These are phyloP conservation scores for Vitis hybrid DNA, from an alignment of 177 flowering plant species.

Conservation along the genomic window DNA sequence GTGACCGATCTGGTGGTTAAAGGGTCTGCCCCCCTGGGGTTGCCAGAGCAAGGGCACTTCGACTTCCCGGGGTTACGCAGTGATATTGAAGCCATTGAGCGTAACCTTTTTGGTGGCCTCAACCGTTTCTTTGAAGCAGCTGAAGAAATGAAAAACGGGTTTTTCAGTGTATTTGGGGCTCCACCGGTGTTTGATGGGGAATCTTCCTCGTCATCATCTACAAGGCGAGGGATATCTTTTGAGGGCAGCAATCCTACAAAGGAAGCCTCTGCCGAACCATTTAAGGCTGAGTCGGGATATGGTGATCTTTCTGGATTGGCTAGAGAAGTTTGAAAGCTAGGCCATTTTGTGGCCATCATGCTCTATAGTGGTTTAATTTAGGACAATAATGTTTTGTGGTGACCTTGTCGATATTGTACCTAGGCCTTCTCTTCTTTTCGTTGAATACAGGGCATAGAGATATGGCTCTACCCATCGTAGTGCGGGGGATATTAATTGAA, in stretches of 20 bases:
- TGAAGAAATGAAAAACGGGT: slow-evolving; percentile 65
- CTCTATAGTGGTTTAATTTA: too few relatives aligned
- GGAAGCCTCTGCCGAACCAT: slow-evolving; percentile 26
- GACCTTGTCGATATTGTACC: too few relatives aligned
- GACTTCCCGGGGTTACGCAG: slow-evolving; percentile 74
- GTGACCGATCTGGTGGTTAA: slow-evolving; percentile 54
- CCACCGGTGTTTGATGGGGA: slow-evolving; percentile 34
- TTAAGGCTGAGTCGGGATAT: slow-evolving; percentile 33
- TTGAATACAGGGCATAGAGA: too few relatives aligned
- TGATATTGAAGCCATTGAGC: slow-evolving; percentile 72
- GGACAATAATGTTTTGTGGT: too few relatives aligned
- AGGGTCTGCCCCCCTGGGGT: slow-evolving; percentile 29
- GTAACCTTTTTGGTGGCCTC: slow-evolving; percentile 47
- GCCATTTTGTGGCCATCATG: too few relatives aligned
- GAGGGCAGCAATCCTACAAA: slow-evolving; percentile 31
- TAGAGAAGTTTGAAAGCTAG: slow-evolving; percentile 57
- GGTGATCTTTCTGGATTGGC: slow-evolving; percentile 66
- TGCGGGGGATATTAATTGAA: too few relatives aligned
- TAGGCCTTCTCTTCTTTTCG: too few relatives aligned
- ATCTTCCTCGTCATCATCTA: slow-evolving; percentile 30
- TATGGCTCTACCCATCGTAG: too few relatives aligned
- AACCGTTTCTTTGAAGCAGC: slow-evolving; percentile 70
- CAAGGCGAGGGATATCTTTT: slow-evolving; percentile 38
- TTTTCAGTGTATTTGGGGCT: slow-evolving; percentile 46
- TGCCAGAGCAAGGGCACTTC: slow-evolving; percentile 35